These are phyloP conservation scores for Zarea fungicola DNA, from an alignment of 2,329 filamentous ascomycete genomes.

Conservation along the genomic window DNA sequence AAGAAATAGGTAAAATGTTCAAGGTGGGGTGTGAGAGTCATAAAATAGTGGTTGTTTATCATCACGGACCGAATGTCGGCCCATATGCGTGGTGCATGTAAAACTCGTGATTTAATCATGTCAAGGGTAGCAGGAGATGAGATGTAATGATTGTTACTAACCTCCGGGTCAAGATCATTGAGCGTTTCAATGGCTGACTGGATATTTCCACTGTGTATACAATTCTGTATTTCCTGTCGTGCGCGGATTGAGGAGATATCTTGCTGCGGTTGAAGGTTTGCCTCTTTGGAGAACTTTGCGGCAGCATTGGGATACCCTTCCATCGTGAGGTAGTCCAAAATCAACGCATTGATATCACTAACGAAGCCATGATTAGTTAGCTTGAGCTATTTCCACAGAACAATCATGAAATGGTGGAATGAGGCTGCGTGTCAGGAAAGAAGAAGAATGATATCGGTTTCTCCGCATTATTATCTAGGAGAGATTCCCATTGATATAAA, in stretches of 20 bases:
- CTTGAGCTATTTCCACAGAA: neutral
- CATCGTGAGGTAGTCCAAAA: constrained; percentile 94
- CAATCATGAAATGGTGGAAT: constrained; percentile 12
- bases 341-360: constrained; percentile 91
- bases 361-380: constrained; percentile 23
- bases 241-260: constrained; percentile 68
- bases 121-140: constrained; percentile 33
- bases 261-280: constrained; percentile 72
- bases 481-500: constrained; percentile 99
- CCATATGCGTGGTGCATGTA: constrained; percentile 99
- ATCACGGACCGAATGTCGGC: constrained; percentile 70
- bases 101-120: constrained; percentile 88
- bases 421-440: constrained; percentile 51
- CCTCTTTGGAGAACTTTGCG: constrained; percentile 88
- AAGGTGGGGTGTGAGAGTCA: constrained; percentile 24
- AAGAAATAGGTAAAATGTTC: constrained; percentile 5
- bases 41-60: constrained; percentile 65
- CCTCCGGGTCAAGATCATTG: constrained; percentile 87
- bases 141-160: constrained; percentile 44
- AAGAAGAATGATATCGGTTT: constrained; percentile 64
- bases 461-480: constrained; percentile 95
- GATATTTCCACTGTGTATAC: constrained; percentile 81
- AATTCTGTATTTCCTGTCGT: constrained; percentile 76
- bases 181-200: constrained; percentile 78
- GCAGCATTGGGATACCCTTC: constrained; percentile 93